These are phyloP conservation scores for Lasiosphaeria miniovina DNA, from an alignment of 495 filamentous ascomycete genomes.

Conservation along the genomic window DNA sequence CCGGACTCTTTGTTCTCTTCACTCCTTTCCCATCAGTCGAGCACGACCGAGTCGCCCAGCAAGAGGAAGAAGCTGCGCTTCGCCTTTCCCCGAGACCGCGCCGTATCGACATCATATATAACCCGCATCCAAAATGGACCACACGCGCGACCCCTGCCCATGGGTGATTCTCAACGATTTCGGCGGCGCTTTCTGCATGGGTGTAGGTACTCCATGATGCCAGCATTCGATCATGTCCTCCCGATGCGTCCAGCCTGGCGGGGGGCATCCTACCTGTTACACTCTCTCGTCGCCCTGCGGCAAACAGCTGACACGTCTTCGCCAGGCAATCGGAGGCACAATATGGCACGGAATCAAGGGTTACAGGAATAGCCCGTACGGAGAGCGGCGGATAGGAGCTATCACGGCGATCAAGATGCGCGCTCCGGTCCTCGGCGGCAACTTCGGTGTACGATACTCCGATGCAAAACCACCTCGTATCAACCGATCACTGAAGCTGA, in stretches of 20 bases:
- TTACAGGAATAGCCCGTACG: slow-evolving; percentile 82
- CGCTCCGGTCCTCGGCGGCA: slow-evolving; percentile 91
- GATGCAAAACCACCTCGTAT: not conserved
- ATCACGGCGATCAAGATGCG: slow-evolving; percentile 96
- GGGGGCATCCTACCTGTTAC: too few relatives aligned
- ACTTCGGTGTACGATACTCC: slow-evolving; percentile 63
- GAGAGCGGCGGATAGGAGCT: slow-evolving; percentile 92
- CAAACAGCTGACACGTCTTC: not conserved
- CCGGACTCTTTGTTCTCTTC: too few relatives aligned
- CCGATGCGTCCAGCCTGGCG: not conserved
- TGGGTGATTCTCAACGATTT: slow-evolving; percentile 97
- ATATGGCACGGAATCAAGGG: slow-evolving; percentile 99
- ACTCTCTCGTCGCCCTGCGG: too few relatives aligned
- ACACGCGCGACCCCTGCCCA: slow-evolving; percentile 86
- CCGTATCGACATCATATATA: not conserved
- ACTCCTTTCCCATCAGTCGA: too few relatives aligned
- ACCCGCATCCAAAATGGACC: slow-evolving; percentile 59
- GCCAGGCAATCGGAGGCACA: slow-evolving; percentile 76
- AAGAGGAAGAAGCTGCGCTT: not conserved
- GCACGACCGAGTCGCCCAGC: not conserved
- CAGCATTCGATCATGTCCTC: too few relatives aligned
- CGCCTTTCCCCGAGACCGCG: too few relatives aligned
- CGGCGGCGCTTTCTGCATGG: slow-evolving; percentile 74
- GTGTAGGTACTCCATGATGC: not conserved
- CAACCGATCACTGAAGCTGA: not conserved